Evolutionary conservation across 306 rosid genomes (phyloP), one percentile per base, ranked within the genome.

Genomic region (Cucurbita argyrosperma): DNA sequence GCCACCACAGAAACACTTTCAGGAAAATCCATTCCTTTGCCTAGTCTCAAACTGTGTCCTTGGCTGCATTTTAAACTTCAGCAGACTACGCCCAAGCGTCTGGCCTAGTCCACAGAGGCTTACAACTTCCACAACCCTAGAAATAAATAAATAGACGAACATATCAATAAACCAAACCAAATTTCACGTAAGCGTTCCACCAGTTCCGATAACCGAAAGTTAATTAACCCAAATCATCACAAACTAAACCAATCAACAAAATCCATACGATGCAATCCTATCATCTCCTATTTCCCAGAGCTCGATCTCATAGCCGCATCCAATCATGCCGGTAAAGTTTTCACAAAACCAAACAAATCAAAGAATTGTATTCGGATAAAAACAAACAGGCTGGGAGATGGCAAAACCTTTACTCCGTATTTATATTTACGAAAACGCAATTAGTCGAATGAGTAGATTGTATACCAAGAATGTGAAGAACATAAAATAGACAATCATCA

Each of bases 41-140:
- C 49, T 26, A 26, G 14, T 69, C 43, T 47, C 42, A 69, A 69
- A 23, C 55, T 46, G 72, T 21, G 58, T 69, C 74, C 40, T 47
- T 46, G 73, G 37, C 73, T 67, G 73, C 73, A 67, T 69, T 69
- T 13, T 35, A 69, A 47, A 26, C 45, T 49, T 42, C 74, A 23
- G 40, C 55, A 69, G 11, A 69, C 26, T 46, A 47, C n/a, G 40
- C 53, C 55, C 55, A 66, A 45, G 72, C 72, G 55, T 45, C 42
- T 68, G 16, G 56, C 73, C 73, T 21, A 47, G 52, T 47, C 73
- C 74, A 69, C 57, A 69, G 74, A 69, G 21, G 74, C 56, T 69
- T 46, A 13, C 74, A 67, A 67, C 18, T n/a, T n/a, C 40, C 10
- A 64, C 71, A 64, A 42, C 71, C 71, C 71, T 64, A 19, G 8